Evolutionary conservation across 352 stramenopile genomes (phyloP).

Genomic region (Globisporangium abappressorium): DNA sequence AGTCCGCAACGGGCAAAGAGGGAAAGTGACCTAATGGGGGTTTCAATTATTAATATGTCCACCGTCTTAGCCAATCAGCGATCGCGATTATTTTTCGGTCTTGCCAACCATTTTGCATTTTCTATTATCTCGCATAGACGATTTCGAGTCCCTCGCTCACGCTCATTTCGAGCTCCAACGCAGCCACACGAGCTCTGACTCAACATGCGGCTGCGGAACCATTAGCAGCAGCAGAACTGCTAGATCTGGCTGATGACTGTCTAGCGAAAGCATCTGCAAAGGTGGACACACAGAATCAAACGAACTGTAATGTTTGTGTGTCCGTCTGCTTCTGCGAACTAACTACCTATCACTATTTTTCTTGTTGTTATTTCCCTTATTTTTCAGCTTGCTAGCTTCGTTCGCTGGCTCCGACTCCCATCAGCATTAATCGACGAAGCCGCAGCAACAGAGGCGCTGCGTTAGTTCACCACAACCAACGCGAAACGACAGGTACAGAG

Average conservation of each 20-base stretch:
- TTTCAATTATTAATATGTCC: too few relatives aligned
- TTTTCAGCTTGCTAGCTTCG: neutral
- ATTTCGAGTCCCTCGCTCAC: slow-evolving; percentile 2
- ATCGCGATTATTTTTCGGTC: too few relatives aligned
- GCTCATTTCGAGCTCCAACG: neutral
- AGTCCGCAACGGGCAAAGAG: too few relatives aligned
- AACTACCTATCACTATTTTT: too few relatives aligned
- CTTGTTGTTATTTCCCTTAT: neutral
- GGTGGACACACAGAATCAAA: neutral
- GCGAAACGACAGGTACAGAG: neutral
- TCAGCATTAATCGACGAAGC: neutral
- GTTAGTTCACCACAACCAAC: neutral
- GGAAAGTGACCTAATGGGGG: too few relatives aligned
- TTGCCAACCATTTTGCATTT: neutral
- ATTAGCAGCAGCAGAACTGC: too few relatives aligned
- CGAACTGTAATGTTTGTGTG: too few relatives aligned
- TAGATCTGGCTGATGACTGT: too few relatives aligned
- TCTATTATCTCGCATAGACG: slow-evolving; percentile 3
- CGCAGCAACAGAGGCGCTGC: neutral
- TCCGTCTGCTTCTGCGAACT: too few relatives aligned
- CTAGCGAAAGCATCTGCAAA: neutral
- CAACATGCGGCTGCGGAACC: neutral
- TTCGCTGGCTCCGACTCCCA: slow-evolving; percentile 3
- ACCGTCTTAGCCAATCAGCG: too few relatives aligned
- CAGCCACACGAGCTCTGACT: neutral